Evolutionary conservation across 805 yeast species (phyloP).

Genomic region (Myxozyma kluyveri): DNA sequence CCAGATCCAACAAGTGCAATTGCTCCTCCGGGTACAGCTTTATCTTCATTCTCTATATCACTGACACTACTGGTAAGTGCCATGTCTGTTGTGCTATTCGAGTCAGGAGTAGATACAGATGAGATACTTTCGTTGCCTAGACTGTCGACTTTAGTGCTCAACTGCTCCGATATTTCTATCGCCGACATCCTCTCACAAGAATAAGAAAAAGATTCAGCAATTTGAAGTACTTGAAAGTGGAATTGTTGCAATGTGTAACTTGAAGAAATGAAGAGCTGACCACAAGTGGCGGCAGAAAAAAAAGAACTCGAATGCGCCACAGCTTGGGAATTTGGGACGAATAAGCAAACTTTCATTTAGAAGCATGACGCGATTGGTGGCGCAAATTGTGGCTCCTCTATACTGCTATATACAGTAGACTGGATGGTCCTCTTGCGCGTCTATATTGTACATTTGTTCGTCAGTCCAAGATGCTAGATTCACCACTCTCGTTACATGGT

Average conservation of each 20-base stretch:
- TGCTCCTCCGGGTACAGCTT: conserved; percentile 43
- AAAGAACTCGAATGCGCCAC: not conserved
- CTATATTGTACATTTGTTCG: too few relatives aligned
- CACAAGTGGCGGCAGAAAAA: not conserved
- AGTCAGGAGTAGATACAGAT: not conserved
- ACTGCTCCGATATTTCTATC: too few relatives aligned
- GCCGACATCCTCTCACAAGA: too few relatives aligned
- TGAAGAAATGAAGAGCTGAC: not conserved
- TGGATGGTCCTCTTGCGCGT: too few relatives aligned
- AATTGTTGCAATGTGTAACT: not conserved
- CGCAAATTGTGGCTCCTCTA: not conserved
- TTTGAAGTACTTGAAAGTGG: too few relatives aligned
- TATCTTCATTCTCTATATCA: too few relatives aligned
- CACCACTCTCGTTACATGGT: too few relatives aligned
- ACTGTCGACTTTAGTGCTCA: not conserved
- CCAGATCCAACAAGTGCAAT: conserved; percentile 91
- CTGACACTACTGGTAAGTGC: too few relatives aligned
- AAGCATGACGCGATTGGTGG: not conserved
- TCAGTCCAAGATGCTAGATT: too few relatives aligned
- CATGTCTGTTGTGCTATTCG: too few relatives aligned
- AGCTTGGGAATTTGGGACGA: too few relatives aligned
- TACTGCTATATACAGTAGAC: not conserved
- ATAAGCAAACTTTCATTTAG: not conserved
- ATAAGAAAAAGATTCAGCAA: too few relatives aligned
- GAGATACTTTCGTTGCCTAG: not conserved